phyloP scores from a whole-genome alignment of 345 rosid genomes.

The Arabidopsis suecica region DNA sequence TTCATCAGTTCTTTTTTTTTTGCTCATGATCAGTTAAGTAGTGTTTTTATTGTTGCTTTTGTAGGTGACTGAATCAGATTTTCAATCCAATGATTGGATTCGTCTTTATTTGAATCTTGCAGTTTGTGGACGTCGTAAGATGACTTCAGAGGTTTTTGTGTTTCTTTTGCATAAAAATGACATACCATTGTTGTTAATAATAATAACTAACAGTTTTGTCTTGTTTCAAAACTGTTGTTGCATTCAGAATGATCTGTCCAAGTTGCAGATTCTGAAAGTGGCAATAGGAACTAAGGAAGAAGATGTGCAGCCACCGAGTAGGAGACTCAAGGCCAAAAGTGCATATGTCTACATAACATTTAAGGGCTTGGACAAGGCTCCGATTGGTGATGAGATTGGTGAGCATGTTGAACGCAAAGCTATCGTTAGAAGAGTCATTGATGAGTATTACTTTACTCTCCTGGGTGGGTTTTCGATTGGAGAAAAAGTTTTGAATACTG shows the following conservation, averaged over 20 bases:
- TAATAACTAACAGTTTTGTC: neutral
- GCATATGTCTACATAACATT: neutral
- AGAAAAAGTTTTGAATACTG: neutral
- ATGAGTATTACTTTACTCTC: constrained; percentile 4
- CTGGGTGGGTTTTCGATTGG: neutral
- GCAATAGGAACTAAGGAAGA: neutral
- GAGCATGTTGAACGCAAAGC: neutral
- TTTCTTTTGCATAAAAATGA: neutral
- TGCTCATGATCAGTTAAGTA: neutral
- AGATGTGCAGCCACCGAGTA: neutral
- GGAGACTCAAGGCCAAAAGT: neutral
- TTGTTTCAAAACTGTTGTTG: neutral
- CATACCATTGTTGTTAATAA: neutral
- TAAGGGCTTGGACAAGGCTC: neutral
- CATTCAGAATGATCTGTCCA: neutral
- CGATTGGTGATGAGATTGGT: neutral
- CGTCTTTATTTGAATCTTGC: neutral
- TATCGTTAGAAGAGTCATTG: neutral
- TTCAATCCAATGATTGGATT: neutral
- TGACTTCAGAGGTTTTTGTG: neutral
- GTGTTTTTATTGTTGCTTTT: neutral
- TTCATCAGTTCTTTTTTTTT: neutral
- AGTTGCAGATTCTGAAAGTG: neutral
- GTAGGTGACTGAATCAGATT: neutral
- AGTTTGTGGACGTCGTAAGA: neutral